These are phyloP conservation scores for Ilex asprella DNA, from an alignment of 257 asterid species.

Conservation along the genomic window DNA sequence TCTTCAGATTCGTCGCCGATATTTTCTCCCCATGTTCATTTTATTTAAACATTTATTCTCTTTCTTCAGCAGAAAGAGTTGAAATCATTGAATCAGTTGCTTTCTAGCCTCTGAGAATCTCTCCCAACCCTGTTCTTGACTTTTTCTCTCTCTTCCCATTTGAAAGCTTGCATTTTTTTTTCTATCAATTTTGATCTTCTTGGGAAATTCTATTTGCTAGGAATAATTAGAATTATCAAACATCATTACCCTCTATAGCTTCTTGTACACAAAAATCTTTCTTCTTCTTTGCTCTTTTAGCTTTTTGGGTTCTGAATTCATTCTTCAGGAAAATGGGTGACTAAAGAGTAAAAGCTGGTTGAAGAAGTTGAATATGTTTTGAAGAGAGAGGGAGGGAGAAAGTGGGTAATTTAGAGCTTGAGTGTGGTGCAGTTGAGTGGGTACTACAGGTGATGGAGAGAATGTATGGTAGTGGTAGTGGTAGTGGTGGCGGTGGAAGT, in stretches of 20 bases:
- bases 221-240: constrained; percentile 1
- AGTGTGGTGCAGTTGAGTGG: no score
- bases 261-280: constrained; percentile 12
- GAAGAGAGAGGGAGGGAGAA: not conserved
- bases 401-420: not conserved
- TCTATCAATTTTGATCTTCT: no score
- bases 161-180: no score
- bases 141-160: not conserved
- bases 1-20: constrained; percentile 37
- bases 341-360: not conserved
- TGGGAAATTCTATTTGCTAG: no score
- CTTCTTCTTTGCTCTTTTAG: constrained; percentile 1
- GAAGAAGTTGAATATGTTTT: not conserved
- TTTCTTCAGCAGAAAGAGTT: not conserved
- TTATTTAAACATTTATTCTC: not conserved
- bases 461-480: constrained; percentile 19
- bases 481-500: constrained; percentile 6
- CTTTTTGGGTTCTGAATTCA: constrained; percentile 11
- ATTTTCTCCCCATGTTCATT: constrained; percentile 19
- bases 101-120: not conserved
- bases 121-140: not conserved
- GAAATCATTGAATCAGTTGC: not conserved
- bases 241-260: not conserved
- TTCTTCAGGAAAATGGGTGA: constrained; percentile 8
- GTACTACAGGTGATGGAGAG: constrained; percentile 12